Conservation (phyloP, 306 rosid genomes). For the Clitoria ternatea region DNA sequence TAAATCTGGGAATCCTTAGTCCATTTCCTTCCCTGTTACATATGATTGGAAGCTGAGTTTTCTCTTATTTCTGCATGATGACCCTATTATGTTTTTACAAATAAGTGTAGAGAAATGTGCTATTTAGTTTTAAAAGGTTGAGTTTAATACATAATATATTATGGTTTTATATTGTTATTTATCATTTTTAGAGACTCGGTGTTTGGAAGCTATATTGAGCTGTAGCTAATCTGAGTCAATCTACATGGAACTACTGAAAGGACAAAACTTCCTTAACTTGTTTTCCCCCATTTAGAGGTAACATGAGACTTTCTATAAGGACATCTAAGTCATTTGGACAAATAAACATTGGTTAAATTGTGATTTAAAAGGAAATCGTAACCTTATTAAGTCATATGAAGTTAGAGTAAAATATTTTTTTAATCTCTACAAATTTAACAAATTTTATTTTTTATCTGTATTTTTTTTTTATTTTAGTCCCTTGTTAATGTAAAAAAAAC, state of each 20-base stretch:
- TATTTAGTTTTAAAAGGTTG: not conserved
- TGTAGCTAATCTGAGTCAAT: not conserved
- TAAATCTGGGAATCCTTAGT: slow-evolving; percentile 23
- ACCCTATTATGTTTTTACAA: not conserved
- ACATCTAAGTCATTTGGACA: no score
- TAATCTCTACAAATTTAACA: no score
- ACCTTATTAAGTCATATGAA: not conserved
- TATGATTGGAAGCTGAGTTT: slow-evolving; percentile 2
- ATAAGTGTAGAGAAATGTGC: not conserved
- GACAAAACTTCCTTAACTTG: no score
- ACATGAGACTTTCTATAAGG: no score
- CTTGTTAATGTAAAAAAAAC: no score
- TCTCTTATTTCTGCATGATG: not conserved
- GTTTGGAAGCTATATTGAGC: not conserved
- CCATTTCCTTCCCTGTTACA: slow-evolving; percentile 5
- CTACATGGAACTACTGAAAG: not conserved
- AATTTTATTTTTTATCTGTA: no score
- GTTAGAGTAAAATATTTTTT: no score
- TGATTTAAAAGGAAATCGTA: not conserved
- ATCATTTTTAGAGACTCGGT: not conserved
- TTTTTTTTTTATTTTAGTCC: no score
- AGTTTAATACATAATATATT: not conserved
- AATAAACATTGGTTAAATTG: not conserved
- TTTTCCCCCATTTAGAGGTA: no score
- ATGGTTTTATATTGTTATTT: not conserved